Conservation (phyloP, 768 basidiomycete species). For the Neoboletus magnificus region DNA sequence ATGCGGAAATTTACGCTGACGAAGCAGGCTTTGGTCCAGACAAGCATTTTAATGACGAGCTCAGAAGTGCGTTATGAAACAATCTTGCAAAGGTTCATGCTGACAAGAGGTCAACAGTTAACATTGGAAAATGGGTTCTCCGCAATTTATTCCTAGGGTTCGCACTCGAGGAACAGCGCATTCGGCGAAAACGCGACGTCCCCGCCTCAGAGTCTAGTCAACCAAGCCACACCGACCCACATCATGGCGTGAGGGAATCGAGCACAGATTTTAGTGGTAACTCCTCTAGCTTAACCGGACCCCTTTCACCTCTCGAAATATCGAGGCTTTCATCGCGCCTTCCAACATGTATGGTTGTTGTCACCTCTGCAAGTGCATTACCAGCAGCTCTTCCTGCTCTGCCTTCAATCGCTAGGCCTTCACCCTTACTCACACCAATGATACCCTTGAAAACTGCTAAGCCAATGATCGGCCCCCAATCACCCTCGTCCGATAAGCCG, state of each 20-base stretch:
- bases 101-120: slow-evolving; percentile 51
- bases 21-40: slow-evolving; percentile 72
- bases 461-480: slow-evolving; percentile 38
- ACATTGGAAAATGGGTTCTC: slow-evolving; percentile 88
- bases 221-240: slow-evolving; percentile 14
- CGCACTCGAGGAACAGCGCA: slow-evolving; percentile 63
- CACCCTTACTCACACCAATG: slow-evolving; percentile 58
- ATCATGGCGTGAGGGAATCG: slow-evolving; percentile 21
- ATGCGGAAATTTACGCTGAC: slow-evolving; percentile 93
- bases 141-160: slow-evolving; percentile 82
- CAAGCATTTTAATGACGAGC: slow-evolving; percentile 68
- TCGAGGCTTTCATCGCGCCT: slow-evolving; percentile 24
- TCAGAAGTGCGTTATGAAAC: slow-evolving; percentile 57
- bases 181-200: slow-evolving; percentile 34
- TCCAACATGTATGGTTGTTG: slow-evolving; percentile 42
- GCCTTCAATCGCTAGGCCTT: slow-evolving; percentile 42
- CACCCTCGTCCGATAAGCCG: slow-evolving; percentile 35
- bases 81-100: slow-evolving; percentile 1
- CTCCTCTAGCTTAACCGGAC: slow-evolving; percentile 16
- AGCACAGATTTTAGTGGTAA: slow-evolving; percentile 28
- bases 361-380: slow-evolving; percentile 62
- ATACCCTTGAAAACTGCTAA: slow-evolving; percentile 45
- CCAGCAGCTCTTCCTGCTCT: slow-evolving; percentile 57
- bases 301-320: slow-evolving; percentile 29
- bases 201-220: slow-evolving; percentile 17